Evolutionary conservation across 371 early-diverging fungal genomes (phyloP), one percentile per base, ranked within the genome.

Genomic region (Mucor indicus): DNA sequence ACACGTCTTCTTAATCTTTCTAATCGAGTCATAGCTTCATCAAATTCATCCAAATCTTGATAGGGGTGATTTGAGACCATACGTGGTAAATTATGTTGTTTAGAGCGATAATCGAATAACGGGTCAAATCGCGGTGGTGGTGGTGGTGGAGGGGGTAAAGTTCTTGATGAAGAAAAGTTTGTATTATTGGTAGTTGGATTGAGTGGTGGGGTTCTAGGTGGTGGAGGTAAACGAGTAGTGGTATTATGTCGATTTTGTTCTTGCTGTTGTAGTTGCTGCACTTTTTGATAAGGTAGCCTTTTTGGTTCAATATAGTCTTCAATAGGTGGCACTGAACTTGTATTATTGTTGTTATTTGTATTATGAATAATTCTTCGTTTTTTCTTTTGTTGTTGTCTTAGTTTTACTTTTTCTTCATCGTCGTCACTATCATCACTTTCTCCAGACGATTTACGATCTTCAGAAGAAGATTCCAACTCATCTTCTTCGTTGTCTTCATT

Each of bases 291-390:
- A 1, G 39, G 29, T 0, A n/a, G 49, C 27, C 70, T 48, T 39
- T 57, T 65, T 8, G 72, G 64, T 11, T 48, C 42, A 27, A 67
- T 64, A 19, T 67, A 71, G 24, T 71, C 72, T 47, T 71, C 72
- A 44, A 71, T 71, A 15, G 72, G 57, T 17, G 72, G 72, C 9
- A 67, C 67, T 9, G 38, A 3, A 19, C 24, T 7, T 24, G 37
- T 19, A 21, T 11, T 9, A 47, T 16, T 32, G 22, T 16, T 10
- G 41, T 23, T 23, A 12, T 36, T 46, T 35, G 27, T 24, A 16
- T 39, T 16, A 16, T 38, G n/a, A 2, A 27, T 20, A 4, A 46
- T 33, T 27, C 29, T 24, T 37, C 32, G 32, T 27, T 41, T 41
- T 15, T 36, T 53, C 44, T 11, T 33, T 4, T 33, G 9, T 29